These are phyloP conservation scores for Backusella westeae DNA, from an alignment of 192 early-diverging fungal genomes.

Conservation along the genomic window DNA sequence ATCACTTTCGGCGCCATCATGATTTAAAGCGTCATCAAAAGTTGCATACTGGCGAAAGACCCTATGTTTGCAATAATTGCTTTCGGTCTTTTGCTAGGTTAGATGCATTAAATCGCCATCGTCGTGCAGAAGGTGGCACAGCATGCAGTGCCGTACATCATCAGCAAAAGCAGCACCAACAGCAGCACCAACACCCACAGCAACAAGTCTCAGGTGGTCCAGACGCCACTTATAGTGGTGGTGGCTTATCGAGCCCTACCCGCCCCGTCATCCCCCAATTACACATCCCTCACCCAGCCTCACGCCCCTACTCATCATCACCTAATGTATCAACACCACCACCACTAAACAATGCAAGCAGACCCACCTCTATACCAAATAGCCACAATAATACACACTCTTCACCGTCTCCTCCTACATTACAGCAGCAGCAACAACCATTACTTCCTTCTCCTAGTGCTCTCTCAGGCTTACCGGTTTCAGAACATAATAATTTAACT, in stretches of 20 bases:
- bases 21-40: slow-evolving; percentile 88
- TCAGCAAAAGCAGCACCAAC: slow-evolving; percentile 10
- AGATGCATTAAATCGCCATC: slow-evolving; percentile 77
- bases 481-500: slow-evolving; percentile 9
- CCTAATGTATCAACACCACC: slow-evolving; percentile 9
- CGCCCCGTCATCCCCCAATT: slow-evolving; percentile 12
- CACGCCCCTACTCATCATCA: slow-evolving; percentile 7
- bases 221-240: slow-evolving; percentile 8
- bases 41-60: slow-evolving; percentile 74
- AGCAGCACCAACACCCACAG: slow-evolving; percentile 1
- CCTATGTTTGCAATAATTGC: slow-evolving; percentile 70
- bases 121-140: slow-evolving; percentile 44
- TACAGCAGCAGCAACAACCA: background rate
- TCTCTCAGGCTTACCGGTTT: slow-evolving; percentile 7
- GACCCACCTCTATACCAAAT: background rate
- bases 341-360: background rate
- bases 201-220: slow-evolving; percentile 7
- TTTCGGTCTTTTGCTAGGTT: slow-evolving; percentile 76
- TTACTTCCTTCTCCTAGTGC: slow-evolving; percentile 11
- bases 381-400: background rate
- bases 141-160: slow-evolving; percentile 26
- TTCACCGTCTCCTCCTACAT: background rate
- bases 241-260: background rate
- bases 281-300: slow-evolving; percentile 19
- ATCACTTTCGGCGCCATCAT: slow-evolving; percentile 65